Conservation (phyloP, 768 basidiomycete species). For the Boletus sensibilis region DNA sequence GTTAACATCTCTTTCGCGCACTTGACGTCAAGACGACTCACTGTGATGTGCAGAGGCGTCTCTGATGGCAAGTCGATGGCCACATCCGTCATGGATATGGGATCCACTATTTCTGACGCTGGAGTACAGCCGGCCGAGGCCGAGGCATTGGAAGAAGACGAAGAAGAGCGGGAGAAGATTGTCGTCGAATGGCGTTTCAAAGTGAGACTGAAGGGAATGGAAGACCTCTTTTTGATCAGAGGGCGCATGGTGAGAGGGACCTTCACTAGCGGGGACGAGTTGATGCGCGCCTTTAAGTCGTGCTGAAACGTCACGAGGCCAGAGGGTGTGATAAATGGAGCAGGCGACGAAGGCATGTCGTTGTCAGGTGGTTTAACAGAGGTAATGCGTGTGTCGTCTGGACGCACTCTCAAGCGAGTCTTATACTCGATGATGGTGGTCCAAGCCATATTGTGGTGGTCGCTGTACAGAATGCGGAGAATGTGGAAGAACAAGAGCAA, state of each 20-base stretch:
- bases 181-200: constrained; percentile 29
- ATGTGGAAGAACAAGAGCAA: constrained; percentile 6
- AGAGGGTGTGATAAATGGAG: constrained; percentile 27
- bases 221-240: constrained; percentile 29
- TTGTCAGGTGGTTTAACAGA: constrained; percentile 14
- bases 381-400: constrained; percentile 17
- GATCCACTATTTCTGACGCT: constrained; percentile 22
- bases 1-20: constrained; percentile 5
- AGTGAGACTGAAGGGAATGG: constrained; percentile 18
- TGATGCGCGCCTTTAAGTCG: constrained; percentile 32
- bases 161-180: constrained; percentile 21
- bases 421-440: constrained; percentile 21
- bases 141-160: constrained; percentile 16
- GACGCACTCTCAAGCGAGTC: constrained; percentile 1
- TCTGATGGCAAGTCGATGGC: constrained; percentile 1
- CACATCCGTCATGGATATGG: constrained; percentile 11
- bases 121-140: constrained; percentile 15
- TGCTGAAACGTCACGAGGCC: constrained; percentile 29
- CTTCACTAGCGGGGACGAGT: constrained; percentile 25
- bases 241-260: constrained; percentile 28
- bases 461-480: constrained; percentile 19
- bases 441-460: constrained; percentile 21
- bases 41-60: constrained; percentile 3
- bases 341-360: constrained; percentile 28
- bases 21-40: constrained; percentile 15